Base-by-base conservation (phyloP, 2,329 filamentous ascomycete species). In the Penicillium sp. region DNA sequence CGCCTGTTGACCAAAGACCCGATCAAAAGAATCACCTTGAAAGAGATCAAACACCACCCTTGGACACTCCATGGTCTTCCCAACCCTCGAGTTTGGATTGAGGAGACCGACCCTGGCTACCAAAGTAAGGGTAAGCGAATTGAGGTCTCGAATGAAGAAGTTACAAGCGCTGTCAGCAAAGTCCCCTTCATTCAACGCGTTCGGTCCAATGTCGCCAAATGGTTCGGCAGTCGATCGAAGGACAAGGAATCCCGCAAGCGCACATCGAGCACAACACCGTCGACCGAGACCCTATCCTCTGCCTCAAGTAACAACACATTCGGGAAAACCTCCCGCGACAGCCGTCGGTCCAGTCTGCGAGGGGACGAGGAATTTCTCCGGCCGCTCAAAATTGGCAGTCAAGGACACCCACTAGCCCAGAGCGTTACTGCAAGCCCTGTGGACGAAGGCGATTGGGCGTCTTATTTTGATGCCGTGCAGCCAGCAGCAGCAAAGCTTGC, bases 41-140 rank as follows among this genome's bases (percentile, higher is more conserved):
- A 84, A 53, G 91, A 96, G 60, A 91, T 97, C 61, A 97, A 97
- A 68, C 84, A 87, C 53, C 93, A 98, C 64, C 84, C 85, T 5
- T 98, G 93, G 93, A 85, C 97, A 15, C 76, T 91, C 1, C 76
- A 84, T 51, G 89, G 85, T 55, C 80, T 97, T 40, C 73, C 80
- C 31, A 84, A 95, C 58, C 80, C 84, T 33, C 74, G 81, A 29
- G 76, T 78, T 9, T 98, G 93, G 93, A 80, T 96, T n/a, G 88
- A 95, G 60, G 88, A 95, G 55, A 95, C 90, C 1, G 91, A 97
- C 62, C 89, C 90, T 2, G 83, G 82, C 33, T 80, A 84, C 32
- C 84, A 84, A 52, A 84, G 83, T 29, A 81, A 87, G 49, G 89
- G 88, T 57, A 83, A 85, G 64, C 88, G 83, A 69, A 97, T 98